Conservation (phyloP, 2,329 filamentous ascomycete genomes). For the Trichoderma citrinoviride region DNA sequence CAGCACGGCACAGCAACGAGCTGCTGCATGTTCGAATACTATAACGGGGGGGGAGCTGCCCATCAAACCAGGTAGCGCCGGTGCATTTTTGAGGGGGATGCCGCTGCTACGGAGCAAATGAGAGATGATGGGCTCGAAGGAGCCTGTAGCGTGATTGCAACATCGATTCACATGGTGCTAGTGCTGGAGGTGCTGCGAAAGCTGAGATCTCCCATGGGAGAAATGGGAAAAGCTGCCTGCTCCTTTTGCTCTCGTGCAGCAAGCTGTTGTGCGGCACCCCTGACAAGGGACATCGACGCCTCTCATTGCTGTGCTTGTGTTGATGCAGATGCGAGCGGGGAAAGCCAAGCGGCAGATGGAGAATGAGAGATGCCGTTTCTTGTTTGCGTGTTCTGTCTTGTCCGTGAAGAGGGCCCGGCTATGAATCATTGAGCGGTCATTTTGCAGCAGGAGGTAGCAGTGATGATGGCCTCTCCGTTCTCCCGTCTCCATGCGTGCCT, state of each 20-base stretch:
- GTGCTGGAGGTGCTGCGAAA: background rate
- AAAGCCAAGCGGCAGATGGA: slow-evolving; percentile 17
- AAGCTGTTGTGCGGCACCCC: slow-evolving; percentile 3
- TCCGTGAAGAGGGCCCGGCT: background rate
- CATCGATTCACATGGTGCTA: background rate
- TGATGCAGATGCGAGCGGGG: slow-evolving; percentile 20
- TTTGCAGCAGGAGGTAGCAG: background rate
- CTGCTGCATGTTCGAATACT: background rate
- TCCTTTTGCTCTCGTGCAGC: slow-evolving; percentile 16
- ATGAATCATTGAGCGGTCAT: too few relatives aligned
- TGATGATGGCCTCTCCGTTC: background rate
- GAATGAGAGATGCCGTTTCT: background rate
- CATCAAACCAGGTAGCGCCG: background rate
- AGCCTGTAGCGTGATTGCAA: slow-evolving; percentile 8
- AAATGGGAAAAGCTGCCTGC: background rate
- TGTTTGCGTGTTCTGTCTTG: background rate
- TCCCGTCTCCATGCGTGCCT: background rate
- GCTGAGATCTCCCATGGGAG: slow-evolving; percentile 9
- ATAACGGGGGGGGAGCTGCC: background rate
- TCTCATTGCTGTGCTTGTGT: background rate
- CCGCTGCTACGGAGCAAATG: slow-evolving; percentile 15
- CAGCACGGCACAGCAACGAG: too few relatives aligned
- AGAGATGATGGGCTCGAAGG: background rate
- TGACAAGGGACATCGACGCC: slow-evolving; percentile 19
- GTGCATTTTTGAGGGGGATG: background rate